Evolutionary conservation across 192 early-diverging fungal species (phyloP).

Genomic region (Backusella westeae): DNA sequence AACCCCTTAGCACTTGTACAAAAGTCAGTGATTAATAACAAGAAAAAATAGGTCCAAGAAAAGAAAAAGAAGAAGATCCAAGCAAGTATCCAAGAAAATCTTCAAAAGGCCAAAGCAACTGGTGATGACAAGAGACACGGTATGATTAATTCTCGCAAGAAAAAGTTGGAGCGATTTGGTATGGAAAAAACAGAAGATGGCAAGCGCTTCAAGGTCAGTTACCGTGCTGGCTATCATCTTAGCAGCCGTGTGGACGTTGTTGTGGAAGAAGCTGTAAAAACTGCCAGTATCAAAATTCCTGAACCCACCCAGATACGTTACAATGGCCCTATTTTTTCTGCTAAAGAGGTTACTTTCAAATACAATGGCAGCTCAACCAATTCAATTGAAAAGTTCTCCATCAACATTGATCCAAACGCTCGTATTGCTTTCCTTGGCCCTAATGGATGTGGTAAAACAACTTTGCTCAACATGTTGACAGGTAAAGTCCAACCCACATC

Average conservation of each 20-base stretch:
- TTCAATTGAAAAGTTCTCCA: constrained; percentile 64
- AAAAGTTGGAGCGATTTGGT: constrained; percentile 70
- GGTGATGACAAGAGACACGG: constrained; percentile 83
- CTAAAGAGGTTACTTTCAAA: constrained; percentile 56
- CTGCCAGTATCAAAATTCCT: constrained; percentile 63
- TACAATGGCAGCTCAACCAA: constrained; percentile 23
- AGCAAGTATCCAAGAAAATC: constrained; percentile 77
- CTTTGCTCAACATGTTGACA: constrained; percentile 74
- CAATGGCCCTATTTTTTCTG: constrained; percentile 60
- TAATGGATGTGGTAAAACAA: constrained; percentile 83
- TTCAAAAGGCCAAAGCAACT: constrained; percentile 66
- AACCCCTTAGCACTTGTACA: not conserved
- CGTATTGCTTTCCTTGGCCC: constrained; percentile 79
- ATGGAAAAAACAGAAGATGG: constrained; percentile 66
- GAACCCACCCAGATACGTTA: constrained; percentile 67
- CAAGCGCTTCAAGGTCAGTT: constrained; percentile 64
- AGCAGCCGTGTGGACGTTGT: constrained; percentile 51
- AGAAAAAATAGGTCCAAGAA: constrained; percentile 42
- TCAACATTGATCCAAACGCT: constrained; percentile 65
- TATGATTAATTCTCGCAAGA: constrained; percentile 73
- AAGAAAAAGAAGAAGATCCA: constrained; percentile 72
- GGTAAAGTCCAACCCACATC: constrained; percentile 57
- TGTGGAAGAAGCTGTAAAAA: constrained; percentile 55
- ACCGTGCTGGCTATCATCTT: constrained; percentile 54
- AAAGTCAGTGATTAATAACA: not conserved